A percentile compares a stretch with the other conserved stretches of the same genome.
Conservation (phyloP, 75 land plant genomes). For the Sequoia sempervirens region DNA sequence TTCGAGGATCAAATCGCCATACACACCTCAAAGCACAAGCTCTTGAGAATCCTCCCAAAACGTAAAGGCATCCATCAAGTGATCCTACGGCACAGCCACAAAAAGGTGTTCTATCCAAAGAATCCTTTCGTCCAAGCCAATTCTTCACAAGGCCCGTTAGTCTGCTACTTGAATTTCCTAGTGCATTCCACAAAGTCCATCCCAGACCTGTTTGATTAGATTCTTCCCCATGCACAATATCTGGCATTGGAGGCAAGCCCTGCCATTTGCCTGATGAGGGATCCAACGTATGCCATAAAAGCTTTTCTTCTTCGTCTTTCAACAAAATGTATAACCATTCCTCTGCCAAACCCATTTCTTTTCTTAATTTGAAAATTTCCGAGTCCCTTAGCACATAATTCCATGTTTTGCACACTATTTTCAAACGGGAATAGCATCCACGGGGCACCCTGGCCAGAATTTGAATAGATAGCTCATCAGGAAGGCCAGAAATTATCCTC, state of each 20-base stretch:
- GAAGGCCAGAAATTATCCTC: conserved; percentile 77
- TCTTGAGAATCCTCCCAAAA: conserved; percentile 83
- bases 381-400: conserved; percentile 39
- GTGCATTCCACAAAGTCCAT: conserved; percentile 39
- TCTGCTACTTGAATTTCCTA: conserved; percentile 39
- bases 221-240: conserved; percentile 40
- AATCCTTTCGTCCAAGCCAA: conserved; percentile 71
- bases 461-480: conserved; percentile 80
- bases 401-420: conserved; percentile 73
- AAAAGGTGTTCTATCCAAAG: conserved; percentile 55
- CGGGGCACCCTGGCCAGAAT: conserved; percentile 85
- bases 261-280: conserved; percentile 70
- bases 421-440: conserved; percentile 46
- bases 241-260: conserved; percentile 83
- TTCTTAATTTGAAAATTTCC: conserved; percentile 62
- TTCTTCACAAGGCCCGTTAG: conserved; percentile 58
- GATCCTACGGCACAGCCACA: conserved; percentile 91
- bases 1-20: conserved; percentile 78
- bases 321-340: conserved; percentile 90
- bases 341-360: conserved; percentile 70
- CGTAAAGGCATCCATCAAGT: conserved; percentile 82
- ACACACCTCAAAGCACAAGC: conserved; percentile 75
- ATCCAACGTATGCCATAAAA: conserved; percentile 85
- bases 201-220: conserved; percentile 25
- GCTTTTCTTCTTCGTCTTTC: conserved; percentile 61